These are phyloP conservation scores for Begonia peltatifolia DNA, from an alignment of 306 rosid genomes.

Conservation along the genomic window DNA sequence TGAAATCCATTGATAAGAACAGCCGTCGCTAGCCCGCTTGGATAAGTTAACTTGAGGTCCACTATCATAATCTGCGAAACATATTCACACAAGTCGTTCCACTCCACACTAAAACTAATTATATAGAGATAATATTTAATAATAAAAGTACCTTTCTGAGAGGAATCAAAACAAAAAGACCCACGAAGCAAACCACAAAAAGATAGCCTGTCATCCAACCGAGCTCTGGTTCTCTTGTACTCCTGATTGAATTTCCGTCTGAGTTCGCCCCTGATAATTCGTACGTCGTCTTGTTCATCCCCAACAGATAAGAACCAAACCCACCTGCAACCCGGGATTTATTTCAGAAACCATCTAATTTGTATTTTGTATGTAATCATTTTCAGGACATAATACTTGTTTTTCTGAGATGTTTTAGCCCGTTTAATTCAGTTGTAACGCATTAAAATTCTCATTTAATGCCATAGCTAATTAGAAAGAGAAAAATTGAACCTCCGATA, in stretches of 20 bases:
- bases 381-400: no score
- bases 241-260: constrained; percentile 42
- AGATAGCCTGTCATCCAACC: constrained; percentile 86
- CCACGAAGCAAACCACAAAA: constrained; percentile 84
- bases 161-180: constrained; percentile 84
- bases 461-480: neutral
- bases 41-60: constrained; percentile 74
- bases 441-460: neutral
- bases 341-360: no score
- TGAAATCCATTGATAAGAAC: constrained; percentile 95
- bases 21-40: constrained; percentile 90
- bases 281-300: constrained; percentile 61
- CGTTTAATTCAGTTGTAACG: no score
- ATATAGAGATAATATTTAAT: no score
- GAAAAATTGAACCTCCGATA: constrained; percentile 42
- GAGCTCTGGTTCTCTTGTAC: constrained; percentile 64
- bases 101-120: no score
- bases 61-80: constrained; percentile 73
- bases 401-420: no score
- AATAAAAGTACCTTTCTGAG: constrained; percentile 52
- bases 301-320: constrained; percentile 80
- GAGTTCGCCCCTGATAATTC: constrained; percentile 53
- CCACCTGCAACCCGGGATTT: constrained; percentile 38
- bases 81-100: neutral
- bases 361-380: no score